Base-by-base conservation (phyloP, 352 stramenopile species). In the Pythium myriotylum region DNA sequence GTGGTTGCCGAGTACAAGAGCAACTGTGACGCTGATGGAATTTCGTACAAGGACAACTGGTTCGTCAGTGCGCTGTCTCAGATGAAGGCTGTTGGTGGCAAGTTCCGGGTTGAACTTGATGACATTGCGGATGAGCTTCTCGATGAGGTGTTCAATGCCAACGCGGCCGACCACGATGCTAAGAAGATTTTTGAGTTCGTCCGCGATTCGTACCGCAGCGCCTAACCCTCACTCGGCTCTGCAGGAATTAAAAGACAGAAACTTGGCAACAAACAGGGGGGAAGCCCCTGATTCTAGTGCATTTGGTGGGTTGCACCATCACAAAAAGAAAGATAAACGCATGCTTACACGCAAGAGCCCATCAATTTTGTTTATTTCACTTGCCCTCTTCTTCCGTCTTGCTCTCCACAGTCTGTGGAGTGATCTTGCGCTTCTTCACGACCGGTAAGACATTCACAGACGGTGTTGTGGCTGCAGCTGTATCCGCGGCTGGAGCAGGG, bases 31-130 rank as follows among this genome's bases (percentile, higher is more conserved):
- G 67, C 74, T 0, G 86, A 95, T n/a, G 77, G 79, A 20, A 74
- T 86, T 13, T 75, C 82, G 29, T 86, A 84, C 48, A 77, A 81
- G 26, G 86, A 93, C 67, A 93, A 95, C 40, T 95, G 86, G 86
- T 91, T 91, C 54, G 52, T 71, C 35, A 93, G 84, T 66, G 75
- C 79, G 29, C 47, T 95, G 24, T 64, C 77, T 19, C 86, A 88
- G 51, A 88, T 93, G 79, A 83, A 89, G 47, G 74, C 75, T 0
- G 62, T 95, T 33, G 86, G 82, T 6, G 60, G 68, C 53, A 72
- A 74, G 19, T 91, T 87, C 60, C 79, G 84, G 20, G 70, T 80
- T 19, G 68, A 70, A 26, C 67, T 92, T 23, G 78, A 90, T 40
- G 63, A 76, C 32, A 72, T 80, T 12, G 50, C 79, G 14, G 78